These are phyloP conservation scores for Anacardium occidentale DNA, from an alignment of 345 rosid species.

Conservation along the genomic window DNA sequence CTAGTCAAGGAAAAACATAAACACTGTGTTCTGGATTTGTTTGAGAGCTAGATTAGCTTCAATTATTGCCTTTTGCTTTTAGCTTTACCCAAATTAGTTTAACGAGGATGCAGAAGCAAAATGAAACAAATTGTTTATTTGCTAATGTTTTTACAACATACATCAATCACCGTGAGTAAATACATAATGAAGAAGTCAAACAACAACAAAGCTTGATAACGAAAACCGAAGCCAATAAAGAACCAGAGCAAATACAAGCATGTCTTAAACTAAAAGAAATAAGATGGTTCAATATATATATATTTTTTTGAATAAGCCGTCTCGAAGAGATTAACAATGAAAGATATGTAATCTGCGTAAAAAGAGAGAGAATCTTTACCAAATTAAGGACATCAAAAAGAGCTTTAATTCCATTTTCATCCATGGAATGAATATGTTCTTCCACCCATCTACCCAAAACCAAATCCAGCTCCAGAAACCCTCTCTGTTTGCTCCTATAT, in stretches of 20 bases:
- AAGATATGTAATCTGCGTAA: neutral
- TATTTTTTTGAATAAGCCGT: neutral
- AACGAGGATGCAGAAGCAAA: neutral
- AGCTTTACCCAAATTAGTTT: neutral
- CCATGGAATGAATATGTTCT: constrained; percentile 72
- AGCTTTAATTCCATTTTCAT: constrained; percentile 61
- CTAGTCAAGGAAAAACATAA: no score
- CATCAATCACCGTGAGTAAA: no score
- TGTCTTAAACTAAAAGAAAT: no score
- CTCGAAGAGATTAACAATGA: neutral
- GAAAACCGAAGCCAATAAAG: neutral
- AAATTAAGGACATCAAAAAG: constrained; percentile 76
- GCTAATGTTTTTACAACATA: neutral
- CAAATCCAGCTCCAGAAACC: constrained; percentile 86
- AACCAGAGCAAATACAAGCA: neutral
- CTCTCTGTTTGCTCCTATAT: constrained; percentile 96
- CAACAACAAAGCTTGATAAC: neutral
- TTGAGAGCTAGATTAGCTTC: neutral
- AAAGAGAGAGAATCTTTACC: constrained; percentile 41
- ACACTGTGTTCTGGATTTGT: neutral
- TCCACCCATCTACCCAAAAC: constrained; percentile 95
- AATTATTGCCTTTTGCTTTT: neutral
- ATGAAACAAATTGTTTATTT: neutral
- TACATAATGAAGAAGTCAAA: neutral
- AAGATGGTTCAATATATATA: no score